phyloP scores from a whole-genome alignment of 2,329 filamentous ascomycete genomes.

The Fusarium lyarnte region DNA sequence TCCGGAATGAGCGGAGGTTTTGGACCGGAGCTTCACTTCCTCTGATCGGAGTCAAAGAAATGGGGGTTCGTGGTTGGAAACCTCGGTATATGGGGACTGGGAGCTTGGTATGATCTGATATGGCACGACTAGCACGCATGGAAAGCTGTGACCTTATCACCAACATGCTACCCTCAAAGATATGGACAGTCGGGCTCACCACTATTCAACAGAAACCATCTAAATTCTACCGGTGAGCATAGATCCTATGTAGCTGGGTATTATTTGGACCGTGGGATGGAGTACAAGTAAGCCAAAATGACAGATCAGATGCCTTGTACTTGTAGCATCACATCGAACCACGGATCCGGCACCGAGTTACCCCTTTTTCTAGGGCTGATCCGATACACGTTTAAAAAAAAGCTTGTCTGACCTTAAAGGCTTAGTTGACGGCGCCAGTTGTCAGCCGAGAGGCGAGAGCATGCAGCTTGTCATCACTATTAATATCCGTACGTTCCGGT shows the following conservation, averaged over 20 bases:
- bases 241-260: background rate
- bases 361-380: slow-evolving; percentile 30
- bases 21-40: background rate
- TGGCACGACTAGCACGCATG: slow-evolving; percentile 1
- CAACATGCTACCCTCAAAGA: background rate
- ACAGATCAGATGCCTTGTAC: background rate
- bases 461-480: background rate
- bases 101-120: background rate
- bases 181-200: background rate
- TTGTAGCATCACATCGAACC: background rate
- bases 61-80: background rate
- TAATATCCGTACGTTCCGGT: slow-evolving; percentile 27
- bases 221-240: too few species aligned
- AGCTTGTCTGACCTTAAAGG: slow-evolving; percentile 20
- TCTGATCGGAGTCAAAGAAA: background rate
- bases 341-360: background rate
- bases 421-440: background rate
- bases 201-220: fast-evolving
- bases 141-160: background rate
- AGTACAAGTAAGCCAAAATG: too few species aligned
- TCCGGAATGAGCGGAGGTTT: background rate
- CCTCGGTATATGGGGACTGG: background rate
- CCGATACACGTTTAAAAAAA: slow-evolving; percentile 15
- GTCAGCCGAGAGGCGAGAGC: background rate
- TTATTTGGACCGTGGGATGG: background rate